These are phyloP conservation scores for Ilex aquifolium DNA, from an alignment of 257 asterid genomes.

Conservation along the genomic window DNA sequence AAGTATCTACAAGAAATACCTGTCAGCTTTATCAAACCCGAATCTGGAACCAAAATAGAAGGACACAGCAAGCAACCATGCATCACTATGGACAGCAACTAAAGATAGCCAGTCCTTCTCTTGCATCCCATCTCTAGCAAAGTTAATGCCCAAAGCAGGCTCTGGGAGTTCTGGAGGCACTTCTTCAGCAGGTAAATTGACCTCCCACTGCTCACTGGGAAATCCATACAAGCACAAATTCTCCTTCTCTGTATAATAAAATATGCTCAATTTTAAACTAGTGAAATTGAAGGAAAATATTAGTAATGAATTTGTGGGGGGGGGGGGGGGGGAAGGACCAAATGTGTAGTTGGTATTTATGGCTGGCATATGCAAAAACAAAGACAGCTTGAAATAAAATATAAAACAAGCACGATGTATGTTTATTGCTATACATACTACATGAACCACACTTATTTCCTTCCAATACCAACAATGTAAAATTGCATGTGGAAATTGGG, in stretches of 20 bases:
- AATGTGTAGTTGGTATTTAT: too few species aligned
- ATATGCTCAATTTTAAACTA: not conserved
- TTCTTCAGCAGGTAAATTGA: slow-evolving; percentile 49
- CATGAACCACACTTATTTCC: too few species aligned
- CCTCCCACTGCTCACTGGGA: slow-evolving; percentile 62
- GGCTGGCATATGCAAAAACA: too few species aligned
- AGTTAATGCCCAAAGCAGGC: slow-evolving; percentile 44
- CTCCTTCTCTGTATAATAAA: slow-evolving; percentile 42
- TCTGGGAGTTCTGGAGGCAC: slow-evolving; percentile 31
- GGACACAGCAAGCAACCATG: slow-evolving; percentile 58
- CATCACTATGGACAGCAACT: slow-evolving; percentile 64
- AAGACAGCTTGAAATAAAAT: too few species aligned
- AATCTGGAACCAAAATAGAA: slow-evolving; percentile 56
- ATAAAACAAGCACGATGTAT: too few species aligned
- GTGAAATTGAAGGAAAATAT: not conserved
- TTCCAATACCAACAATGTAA: too few species aligned
- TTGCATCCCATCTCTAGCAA: slow-evolving; percentile 36
- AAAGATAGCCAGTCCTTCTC: slow-evolving; percentile 56
- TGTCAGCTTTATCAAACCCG: slow-evolving; percentile 52
- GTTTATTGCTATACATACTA: too few species aligned
- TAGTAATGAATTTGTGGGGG: too few species aligned
- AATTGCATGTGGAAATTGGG: too few species aligned
- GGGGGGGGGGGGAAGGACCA: not conserved
- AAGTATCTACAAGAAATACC: slow-evolving; percentile 22
- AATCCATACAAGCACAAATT: slow-evolving; percentile 55